Percentiles rank a stretch among this genome's conserved stretches.
Evolutionary conservation across 768 basidiomycete genomes (phyloP).

Genomic region (Lentinula sp.): DNA sequence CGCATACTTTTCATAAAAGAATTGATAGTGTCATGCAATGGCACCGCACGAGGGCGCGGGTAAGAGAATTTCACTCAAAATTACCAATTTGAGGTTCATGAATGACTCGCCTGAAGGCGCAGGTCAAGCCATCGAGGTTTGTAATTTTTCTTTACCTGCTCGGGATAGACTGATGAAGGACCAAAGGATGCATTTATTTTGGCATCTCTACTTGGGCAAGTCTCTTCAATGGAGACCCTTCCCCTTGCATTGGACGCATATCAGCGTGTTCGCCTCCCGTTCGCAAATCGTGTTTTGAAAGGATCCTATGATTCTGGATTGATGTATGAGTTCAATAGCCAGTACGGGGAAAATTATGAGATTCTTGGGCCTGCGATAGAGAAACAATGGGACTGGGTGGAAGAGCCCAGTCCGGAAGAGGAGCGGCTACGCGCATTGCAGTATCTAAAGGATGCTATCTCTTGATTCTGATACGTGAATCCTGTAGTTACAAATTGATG

Average conservation of each 20-base stretch:
- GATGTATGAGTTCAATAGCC: constrained; percentile 30
- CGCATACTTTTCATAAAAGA: background rate
- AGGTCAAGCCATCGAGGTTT: constrained; percentile 23
- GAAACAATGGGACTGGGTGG: constrained; percentile 37
- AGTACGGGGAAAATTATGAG: constrained; percentile 28
- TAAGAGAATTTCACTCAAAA: background rate
- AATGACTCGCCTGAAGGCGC: constrained; percentile 15
- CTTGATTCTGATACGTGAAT: background rate
- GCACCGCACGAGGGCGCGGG: constrained; percentile 17
- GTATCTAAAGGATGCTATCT: background rate
- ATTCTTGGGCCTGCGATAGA: constrained; percentile 33
- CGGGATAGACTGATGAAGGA: background rate
- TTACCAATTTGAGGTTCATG: background rate
- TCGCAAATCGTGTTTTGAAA: constrained; percentile 25
- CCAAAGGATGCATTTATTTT: constrained; percentile 23
- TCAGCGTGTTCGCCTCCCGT: constrained; percentile 25
- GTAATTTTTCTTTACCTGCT: background rate
- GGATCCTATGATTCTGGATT: constrained; percentile 26
- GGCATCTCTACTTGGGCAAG: constrained; percentile 14
- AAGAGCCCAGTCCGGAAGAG: constrained; percentile 24
- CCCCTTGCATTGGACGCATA: constrained; percentile 23
- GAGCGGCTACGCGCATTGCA: constrained; percentile 18
- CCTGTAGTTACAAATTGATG: background rate
- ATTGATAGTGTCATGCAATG: constrained; percentile 21
- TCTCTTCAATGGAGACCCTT: constrained; percentile 11